A percentile compares a stretch with the other conserved stretches of the same genome.
Evolutionary conservation across 352 stramenopile species (phyloP).

Genomic region (Phytophthora gonapodyides): DNA sequence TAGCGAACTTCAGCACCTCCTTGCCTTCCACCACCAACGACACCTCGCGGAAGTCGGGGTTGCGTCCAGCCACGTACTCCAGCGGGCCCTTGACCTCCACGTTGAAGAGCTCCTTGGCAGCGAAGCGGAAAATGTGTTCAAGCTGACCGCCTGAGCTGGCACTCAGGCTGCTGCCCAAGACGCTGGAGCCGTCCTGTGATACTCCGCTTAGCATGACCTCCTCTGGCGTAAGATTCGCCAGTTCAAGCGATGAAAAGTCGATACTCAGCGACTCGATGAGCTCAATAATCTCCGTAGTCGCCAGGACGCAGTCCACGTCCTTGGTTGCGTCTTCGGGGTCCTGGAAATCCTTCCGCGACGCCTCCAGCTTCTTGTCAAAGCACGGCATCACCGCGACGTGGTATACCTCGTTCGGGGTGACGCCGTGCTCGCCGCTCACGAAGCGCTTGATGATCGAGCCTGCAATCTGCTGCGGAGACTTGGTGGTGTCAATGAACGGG

Average conservation of each 20-base stretch:
- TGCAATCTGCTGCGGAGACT: slow-evolving; percentile 96
- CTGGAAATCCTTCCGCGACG: slow-evolving; percentile 91
- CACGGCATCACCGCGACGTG: slow-evolving; percentile 98
- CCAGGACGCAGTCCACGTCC: slow-evolving; percentile 96
- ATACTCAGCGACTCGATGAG: slow-evolving; percentile 61
- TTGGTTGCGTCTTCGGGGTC: slow-evolving; percentile 65
- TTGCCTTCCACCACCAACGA: slow-evolving; percentile 69
- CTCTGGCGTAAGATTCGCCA: slow-evolving; percentile 63
- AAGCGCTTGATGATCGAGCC: slow-evolving; percentile 84
- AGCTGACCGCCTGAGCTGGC: slow-evolving; percentile 88
- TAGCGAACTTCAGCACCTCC: slow-evolving; percentile 93
- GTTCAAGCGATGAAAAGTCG: slow-evolving; percentile 69
- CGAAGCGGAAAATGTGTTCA: slow-evolving; percentile 93
- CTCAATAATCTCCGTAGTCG: slow-evolving; percentile 81
- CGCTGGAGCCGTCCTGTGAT: slow-evolving; percentile 48
- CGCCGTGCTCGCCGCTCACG: slow-evolving; percentile 60
- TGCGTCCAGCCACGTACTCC: slow-evolving; percentile 87
- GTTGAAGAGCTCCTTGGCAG: slow-evolving; percentile 89
- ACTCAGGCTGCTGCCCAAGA: slow-evolving; percentile 69
- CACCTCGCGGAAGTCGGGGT: slow-evolving; percentile 90
- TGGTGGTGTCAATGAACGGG: slow-evolving; percentile 94
- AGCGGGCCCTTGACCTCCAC: slow-evolving; percentile 84
- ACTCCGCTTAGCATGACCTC: slow-evolving; percentile 78
- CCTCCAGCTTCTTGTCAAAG: slow-evolving; percentile 99
- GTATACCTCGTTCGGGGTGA: slow-evolving; percentile 80